These are phyloP conservation scores for Tricharina praecox DNA, from an alignment of 495 filamentous ascomycete genomes.

Conservation along the genomic window DNA sequence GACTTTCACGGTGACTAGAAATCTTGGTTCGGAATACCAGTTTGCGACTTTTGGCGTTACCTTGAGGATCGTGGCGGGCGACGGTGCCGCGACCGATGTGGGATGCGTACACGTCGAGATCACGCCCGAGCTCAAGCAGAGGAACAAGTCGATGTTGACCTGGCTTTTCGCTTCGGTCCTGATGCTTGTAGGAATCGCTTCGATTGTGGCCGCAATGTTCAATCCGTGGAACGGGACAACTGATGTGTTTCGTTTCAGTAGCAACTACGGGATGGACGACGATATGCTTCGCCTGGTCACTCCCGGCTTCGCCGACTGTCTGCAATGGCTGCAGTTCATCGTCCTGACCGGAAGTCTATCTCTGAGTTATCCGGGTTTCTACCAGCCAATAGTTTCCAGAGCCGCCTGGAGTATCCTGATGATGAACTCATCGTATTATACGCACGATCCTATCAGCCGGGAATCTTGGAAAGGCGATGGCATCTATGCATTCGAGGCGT, in stretches of 20 bases:
- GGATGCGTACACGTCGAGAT: conserved; percentile 66
- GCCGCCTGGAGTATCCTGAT: conserved; percentile 75
- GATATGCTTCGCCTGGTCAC: conserved; percentile 86
- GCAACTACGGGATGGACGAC: conserved; percentile 86
- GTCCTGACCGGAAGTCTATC: conserved; percentile 73
- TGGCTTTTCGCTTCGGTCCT: conserved; percentile 68
- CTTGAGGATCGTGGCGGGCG: conserved; percentile 57
- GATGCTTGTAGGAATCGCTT: conserved; percentile 62
- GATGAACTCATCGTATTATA: conserved; percentile 84
- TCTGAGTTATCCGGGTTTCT: conserved; percentile 83
- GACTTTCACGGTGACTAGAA: conserved; percentile 57
- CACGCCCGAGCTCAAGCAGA: conserved; percentile 58
- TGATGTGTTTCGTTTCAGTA: conserved; percentile 82
- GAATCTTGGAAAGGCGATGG: conserved; percentile 41
- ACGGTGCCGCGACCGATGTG: conserved; percentile 38
- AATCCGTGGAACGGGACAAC: conserved; percentile 79
- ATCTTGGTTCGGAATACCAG: conserved; percentile 63
- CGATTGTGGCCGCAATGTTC: conserved; percentile 62
- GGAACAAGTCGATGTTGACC: conserved; percentile 47
- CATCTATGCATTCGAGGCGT: conserved; percentile 55
- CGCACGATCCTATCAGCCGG: conserved; percentile 40
- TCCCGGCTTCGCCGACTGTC: conserved; percentile 88
- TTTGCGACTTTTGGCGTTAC: conserved; percentile 64
- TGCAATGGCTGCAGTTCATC: conserved; percentile 92
- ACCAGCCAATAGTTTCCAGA: conserved; percentile 75